Evolutionary conservation across 208 protist genomes (phyloP), one percentile per base, ranked within the genome.

Genomic region (Leishmania turanica): DNA sequence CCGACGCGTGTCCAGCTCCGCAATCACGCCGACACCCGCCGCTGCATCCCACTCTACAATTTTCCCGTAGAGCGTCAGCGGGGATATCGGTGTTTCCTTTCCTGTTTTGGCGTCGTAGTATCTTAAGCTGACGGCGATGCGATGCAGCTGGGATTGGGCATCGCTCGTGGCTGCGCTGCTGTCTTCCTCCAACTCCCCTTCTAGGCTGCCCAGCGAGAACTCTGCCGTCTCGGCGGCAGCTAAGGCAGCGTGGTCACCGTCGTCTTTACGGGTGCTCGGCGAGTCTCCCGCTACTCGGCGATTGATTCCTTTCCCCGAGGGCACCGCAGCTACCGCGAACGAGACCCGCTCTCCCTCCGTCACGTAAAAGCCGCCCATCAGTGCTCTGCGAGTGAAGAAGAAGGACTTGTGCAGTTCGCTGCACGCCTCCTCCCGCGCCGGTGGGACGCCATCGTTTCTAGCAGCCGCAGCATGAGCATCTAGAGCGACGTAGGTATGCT

Each of bases 291-390:
- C 40, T 3, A 73, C 27, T 53, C 69, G 69, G n/a, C 69, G 69
- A 54, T 51, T n/a, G 40, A 73, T 51, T 9, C 69, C 69, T 27
- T 54, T 31, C 45, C 69, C 3, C 37, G 45, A 31, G 15, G 53
- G 9, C 19, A 64, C n/a, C 19, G 19, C 8, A 19, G 15, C 42
- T n/a, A 83, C 75, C 19, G 56, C 76, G 83, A 97, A 97, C 1
- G 89, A 85, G 8, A 97, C 91, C 7, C 86, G 89, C 77, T 97
- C 90, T 7, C 93, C 93, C 75, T 94, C 91, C 15, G 77, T 89
- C 56, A 97, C 81, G 83, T 91, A 95, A 82, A 94, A 93, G 24
- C 91, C 93, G 21, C 90, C 93, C 51, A 79, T 62, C 13, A 97
- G 88, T 6, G 81, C 72, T 3, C 56, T 70, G 34, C 93, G 93